A percentile compares a stretch with the other conserved stretches of the same genome.
Conservation (phyloP, 441 rosid species). For the Pelargonium fulgidum region DNA sequence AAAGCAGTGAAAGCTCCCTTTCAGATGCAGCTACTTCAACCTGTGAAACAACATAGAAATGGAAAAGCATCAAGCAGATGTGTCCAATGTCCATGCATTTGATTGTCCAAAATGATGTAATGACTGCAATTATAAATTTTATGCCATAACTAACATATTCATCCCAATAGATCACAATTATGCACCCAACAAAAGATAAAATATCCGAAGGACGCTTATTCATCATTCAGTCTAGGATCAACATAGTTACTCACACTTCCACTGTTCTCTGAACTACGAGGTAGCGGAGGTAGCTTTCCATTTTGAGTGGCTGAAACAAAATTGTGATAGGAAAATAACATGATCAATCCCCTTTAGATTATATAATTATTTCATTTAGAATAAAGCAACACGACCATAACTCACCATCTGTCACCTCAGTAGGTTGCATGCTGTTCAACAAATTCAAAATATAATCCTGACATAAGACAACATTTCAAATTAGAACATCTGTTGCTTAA, state of each 20-base stretch:
- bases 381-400: constrained; percentile 17
- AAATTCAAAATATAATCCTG: constrained; percentile 75
- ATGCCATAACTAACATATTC: not conserved
- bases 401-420: constrained; percentile 65
- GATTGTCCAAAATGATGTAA: not conserved
- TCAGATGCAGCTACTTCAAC: constrained; percentile 55
- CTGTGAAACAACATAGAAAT: constrained; percentile 35
- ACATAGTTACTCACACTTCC: constrained; percentile 50
- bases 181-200: not conserved
- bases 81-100: not conserved
- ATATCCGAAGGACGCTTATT: not conserved
- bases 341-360: constrained; percentile 4
- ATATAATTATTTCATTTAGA: constrained; percentile 12
- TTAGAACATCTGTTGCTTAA: constrained; percentile 3
- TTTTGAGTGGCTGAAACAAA: constrained; percentile 56
- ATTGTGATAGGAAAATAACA: constrained; percentile 11
- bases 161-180: not conserved
- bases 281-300: constrained; percentile 78
- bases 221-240: not conserved
- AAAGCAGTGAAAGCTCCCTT: constrained; percentile 63
- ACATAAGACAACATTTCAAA: constrained; percentile 19
- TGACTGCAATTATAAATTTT: not conserved
- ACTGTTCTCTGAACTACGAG: constrained; percentile 62
- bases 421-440: constrained; percentile 55
- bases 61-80: not conserved